Conservation (phyloP, 306 rosid genomes). For the Bauhinia variegata region DNA sequence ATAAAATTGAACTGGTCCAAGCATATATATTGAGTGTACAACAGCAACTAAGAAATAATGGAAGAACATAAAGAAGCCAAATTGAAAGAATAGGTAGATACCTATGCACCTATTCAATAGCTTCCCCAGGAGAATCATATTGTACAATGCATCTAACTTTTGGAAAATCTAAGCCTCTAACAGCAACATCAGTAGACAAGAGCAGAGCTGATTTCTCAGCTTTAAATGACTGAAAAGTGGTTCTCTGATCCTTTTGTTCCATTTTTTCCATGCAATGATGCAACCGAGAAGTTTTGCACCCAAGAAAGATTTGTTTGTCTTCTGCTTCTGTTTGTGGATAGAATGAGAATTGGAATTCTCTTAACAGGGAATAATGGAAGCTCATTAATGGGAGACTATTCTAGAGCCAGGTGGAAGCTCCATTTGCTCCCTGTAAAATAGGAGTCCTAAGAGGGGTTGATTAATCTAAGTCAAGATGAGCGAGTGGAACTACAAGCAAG, state of each 20-base stretch:
- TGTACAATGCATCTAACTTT: slow-evolving; percentile 86
- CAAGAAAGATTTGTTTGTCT: slow-evolving; percentile 52
- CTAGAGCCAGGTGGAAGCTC: too few species aligned
- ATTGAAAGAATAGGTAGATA: slow-evolving; percentile 33
- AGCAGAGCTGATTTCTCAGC: slow-evolving; percentile 80
- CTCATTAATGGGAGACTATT: too few species aligned
- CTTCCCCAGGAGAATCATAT: slow-evolving; percentile 97
- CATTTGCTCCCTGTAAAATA: too few species aligned
- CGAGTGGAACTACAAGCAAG: too few species aligned
- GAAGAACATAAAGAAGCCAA: background rate
- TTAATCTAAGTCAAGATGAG: too few species aligned
- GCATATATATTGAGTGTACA: background rate
- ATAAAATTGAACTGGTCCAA: background rate
- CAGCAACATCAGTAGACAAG: slow-evolving; percentile 87
- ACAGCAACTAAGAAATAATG: background rate
- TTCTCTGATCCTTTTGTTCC: slow-evolving; percentile 78
- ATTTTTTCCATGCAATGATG: slow-evolving; percentile 98
- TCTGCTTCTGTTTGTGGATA: slow-evolving; percentile 55
- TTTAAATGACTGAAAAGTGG: slow-evolving; percentile 75
- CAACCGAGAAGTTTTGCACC: slow-evolving; percentile 72
- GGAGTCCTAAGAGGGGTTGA: too few species aligned
- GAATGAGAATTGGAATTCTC: slow-evolving; percentile 60
- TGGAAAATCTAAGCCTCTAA: slow-evolving; percentile 93
- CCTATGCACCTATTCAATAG: slow-evolving; percentile 97
- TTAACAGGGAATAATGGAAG: slow-evolving; percentile 78